Evolutionary conservation across 805 yeast genomes (phyloP).

Genomic region (Wickerhamomyces silvicola): DNA sequence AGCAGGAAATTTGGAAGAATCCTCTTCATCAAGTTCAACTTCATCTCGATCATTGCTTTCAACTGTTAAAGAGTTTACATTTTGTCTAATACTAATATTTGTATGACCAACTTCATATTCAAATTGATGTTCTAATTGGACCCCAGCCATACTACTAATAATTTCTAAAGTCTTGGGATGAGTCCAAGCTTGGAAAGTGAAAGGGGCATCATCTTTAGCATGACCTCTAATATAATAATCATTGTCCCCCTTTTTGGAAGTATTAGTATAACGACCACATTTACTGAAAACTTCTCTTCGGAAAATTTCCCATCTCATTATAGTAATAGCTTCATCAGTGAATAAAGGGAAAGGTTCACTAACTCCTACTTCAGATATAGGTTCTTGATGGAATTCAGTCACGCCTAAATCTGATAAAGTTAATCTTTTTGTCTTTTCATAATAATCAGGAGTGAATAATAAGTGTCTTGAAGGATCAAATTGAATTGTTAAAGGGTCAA

Average conservation of each 20-base stretch:
- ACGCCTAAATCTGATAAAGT: conserved; percentile 47
- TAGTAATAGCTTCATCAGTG: conserved; percentile 51
- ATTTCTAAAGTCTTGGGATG: conserved; percentile 51
- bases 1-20: conserved; percentile 40
- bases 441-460: conserved; percentile 31
- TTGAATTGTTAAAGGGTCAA: conserved; percentile 18
- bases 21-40: conserved; percentile 1
- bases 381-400: conserved; percentile 29
- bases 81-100: conserved; percentile 45
- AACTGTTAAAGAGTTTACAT: too few relatives aligned
- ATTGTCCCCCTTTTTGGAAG: conserved; percentile 40
- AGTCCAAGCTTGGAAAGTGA: conserved; percentile 50
- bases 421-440: conserved; percentile 28
- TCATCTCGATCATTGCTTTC: neutral
- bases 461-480: conserved; percentile 35
- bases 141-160: conserved; percentile 46
- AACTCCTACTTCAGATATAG: conserved; percentile 50
- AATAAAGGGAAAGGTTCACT: conserved; percentile 56
- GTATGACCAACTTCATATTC: conserved; percentile 53
- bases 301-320: conserved; percentile 52
- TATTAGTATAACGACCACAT: conserved; percentile 36
- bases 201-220: conserved; percentile 40
- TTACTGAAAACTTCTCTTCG: conserved; percentile 38
- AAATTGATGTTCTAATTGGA: conserved; percentile 15
- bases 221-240: conserved; percentile 48